Conservation (phyloP, 805 yeast species). For the Saturnispora mendoncae region DNA sequence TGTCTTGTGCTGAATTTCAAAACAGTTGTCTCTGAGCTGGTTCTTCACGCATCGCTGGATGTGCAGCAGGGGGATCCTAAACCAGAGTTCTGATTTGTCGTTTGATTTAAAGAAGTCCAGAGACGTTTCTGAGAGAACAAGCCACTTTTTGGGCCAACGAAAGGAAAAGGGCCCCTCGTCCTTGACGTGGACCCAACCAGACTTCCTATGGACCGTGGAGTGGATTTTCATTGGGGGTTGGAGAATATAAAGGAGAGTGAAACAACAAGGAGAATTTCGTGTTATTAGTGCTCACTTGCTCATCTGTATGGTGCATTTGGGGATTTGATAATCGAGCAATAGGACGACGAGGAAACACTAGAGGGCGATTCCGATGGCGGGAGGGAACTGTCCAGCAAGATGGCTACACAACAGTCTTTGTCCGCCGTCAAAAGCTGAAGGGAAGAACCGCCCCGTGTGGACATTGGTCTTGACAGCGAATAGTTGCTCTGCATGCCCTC, state of each 20-base stretch:
- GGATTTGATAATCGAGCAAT: conserved; percentile 14
- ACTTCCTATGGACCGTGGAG: conserved; percentile 31
- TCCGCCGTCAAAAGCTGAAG: conserved; percentile 2
- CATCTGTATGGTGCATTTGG: conserved; percentile 5
- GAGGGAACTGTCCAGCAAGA: not conserved
- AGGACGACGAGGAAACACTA: not conserved
- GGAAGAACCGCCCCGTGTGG: not conserved
- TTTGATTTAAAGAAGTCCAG: conserved; percentile 71
- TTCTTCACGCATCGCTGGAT: conserved; percentile 57
- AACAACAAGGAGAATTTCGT: not conserved
- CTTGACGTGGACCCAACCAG: conserved; percentile 87
- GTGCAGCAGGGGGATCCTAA: conserved; percentile 48
- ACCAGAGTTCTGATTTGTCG: conserved; percentile 37
- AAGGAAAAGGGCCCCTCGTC: conserved; percentile 88
- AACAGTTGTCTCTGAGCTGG: conserved; percentile 67
- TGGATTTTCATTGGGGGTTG: conserved; percentile 22
- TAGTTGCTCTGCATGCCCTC: not conserved
- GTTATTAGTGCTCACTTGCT: not conserved
- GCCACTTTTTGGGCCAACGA: conserved; percentile 84
- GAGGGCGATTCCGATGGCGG: too few species aligned
- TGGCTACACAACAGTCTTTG: not conserved
- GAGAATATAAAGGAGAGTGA: not conserved
- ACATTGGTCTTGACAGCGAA: not conserved
- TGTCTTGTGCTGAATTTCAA: conserved; percentile 62
- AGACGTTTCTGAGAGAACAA: conserved; percentile 68